A percentile compares a stretch with the other conserved stretches of the same genome.
Evolutionary conservation across 106 monocot genomes (phyloP).

Genomic region (Hemerocallis citrina): DNA sequence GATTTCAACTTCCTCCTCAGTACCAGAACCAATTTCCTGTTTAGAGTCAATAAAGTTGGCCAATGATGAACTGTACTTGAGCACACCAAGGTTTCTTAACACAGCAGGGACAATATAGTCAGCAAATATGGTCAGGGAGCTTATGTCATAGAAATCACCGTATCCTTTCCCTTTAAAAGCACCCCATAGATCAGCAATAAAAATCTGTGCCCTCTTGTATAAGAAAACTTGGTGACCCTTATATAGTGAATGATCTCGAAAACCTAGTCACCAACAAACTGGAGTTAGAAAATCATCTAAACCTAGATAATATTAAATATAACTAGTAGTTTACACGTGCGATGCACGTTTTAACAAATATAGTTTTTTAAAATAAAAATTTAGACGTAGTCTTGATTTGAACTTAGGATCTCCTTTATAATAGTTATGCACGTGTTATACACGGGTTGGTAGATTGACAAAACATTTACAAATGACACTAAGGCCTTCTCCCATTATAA

Average conservation of each 20-base stretch:
- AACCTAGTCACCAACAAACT: slow-evolving; percentile 31
- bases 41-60: slow-evolving; percentile 47
- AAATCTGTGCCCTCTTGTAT: slow-evolving; percentile 95
- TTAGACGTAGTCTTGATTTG: no score
- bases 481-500: no score
- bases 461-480: no score
- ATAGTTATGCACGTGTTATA: no score
- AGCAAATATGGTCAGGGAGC: slow-evolving; percentile 87
- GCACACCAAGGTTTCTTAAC: slow-evolving; percentile 68
- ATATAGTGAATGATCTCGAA: slow-evolving; percentile 92
- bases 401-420: no score
- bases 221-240: slow-evolving; percentile 88
- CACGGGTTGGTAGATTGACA: no score
- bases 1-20: slow-evolving; percentile 88
- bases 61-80: slow-evolving; percentile 61
- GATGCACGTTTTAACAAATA: no score
- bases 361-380: no score
- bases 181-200: slow-evolving; percentile 92
- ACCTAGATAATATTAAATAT: neutral
- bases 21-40: slow-evolving; percentile 68
- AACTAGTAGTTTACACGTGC: no score
- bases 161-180: slow-evolving; percentile 89
- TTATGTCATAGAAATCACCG: slow-evolving; percentile 72
- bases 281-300: slow-evolving; percentile 2
- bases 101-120: slow-evolving; percentile 98